A percentile compares a stretch with the other conserved stretches of the same genome.
Conservation (phyloP, 2,329 filamentous ascomycete genomes). For the Fusarium verrucosum region DNA sequence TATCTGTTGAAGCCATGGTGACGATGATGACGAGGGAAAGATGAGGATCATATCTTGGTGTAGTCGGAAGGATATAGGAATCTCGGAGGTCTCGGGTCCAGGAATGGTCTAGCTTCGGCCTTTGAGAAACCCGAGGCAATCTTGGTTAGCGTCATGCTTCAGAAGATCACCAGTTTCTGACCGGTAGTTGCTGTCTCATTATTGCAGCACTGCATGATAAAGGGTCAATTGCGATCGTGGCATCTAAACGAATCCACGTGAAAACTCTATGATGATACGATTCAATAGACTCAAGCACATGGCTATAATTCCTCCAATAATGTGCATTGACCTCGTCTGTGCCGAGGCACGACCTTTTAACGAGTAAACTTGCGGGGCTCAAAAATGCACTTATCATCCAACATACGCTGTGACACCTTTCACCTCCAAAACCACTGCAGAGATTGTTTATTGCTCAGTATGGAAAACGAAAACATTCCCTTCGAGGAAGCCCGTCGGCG, state of each 20-base stretch:
- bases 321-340: neutral
- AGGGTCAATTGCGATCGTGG: neutral
- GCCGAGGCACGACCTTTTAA: neutral
- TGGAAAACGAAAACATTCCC: neutral
- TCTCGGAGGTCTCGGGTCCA: neutral
- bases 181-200: too few species aligned
- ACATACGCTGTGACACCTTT: neutral
- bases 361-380: neutral
- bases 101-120: neutral
- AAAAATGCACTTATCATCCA: neutral
- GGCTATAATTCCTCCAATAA: neutral
- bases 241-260: neutral
- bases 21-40: neutral
- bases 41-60: neutral
- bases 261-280: neutral
- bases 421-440: too few species aligned
- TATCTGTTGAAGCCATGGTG: neutral
- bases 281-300: too few species aligned
- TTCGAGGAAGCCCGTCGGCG: neutral
- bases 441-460: neutral
- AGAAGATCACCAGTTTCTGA: too few species aligned
- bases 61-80: too few species aligned
- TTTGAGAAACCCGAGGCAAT: neutral
- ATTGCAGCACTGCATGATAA: too few species aligned
- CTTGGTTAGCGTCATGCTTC: neutral